Percentiles rank a stretch among this genome's conserved stretches.
Conservation (phyloP, 2,329 filamentous ascomycete genomes). For the Tolypocladium inflatum region DNA sequence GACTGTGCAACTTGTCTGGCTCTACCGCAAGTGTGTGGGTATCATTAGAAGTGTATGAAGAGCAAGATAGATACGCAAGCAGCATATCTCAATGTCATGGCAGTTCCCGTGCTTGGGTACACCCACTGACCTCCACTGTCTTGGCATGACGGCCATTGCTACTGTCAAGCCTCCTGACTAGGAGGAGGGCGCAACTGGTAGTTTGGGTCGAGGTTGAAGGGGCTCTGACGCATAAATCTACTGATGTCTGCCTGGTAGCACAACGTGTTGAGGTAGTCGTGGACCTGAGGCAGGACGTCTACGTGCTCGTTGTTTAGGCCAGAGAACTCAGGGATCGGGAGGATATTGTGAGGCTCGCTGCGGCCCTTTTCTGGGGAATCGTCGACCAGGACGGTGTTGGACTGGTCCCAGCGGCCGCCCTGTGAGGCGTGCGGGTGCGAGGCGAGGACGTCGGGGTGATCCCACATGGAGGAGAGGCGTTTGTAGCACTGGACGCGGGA, state of each 20-base stretch:
- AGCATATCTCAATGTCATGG: not conserved
- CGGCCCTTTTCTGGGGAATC: slow-evolving; percentile 74
- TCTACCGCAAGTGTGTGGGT: not conserved
- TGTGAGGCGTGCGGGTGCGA: slow-evolving; percentile 32
- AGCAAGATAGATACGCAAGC: not conserved
- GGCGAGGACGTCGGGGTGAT: slow-evolving; percentile 28
- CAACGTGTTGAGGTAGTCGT: slow-evolving; percentile 50
- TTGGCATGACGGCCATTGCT: not conserved
- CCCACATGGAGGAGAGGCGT: slow-evolving; percentile 66
- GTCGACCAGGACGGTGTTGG: slow-evolving; percentile 84
- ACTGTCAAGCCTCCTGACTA: not conserved
- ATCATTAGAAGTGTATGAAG: not conserved
- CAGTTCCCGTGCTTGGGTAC: not conserved
- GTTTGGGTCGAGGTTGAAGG: slow-evolving; percentile 32
- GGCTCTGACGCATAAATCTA: slow-evolving; percentile 42
- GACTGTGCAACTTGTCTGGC: not conserved
- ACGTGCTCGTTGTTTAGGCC: slow-evolving; percentile 30
- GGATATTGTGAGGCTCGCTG: slow-evolving; percentile 73
- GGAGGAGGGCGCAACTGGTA: slow-evolving; percentile 11
- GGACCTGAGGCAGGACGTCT: slow-evolving; percentile 45
- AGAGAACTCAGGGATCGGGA: slow-evolving; percentile 71
- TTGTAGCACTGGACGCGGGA: slow-evolving; percentile 83
- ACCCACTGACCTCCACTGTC: not conserved
- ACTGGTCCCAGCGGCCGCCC: slow-evolving; percentile 58
- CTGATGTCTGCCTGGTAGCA: slow-evolving; percentile 51